Base-by-base conservation (phyloP, 2,329 filamentous ascomycete genomes). In the Annulohypoxylon truncatum region DNA sequence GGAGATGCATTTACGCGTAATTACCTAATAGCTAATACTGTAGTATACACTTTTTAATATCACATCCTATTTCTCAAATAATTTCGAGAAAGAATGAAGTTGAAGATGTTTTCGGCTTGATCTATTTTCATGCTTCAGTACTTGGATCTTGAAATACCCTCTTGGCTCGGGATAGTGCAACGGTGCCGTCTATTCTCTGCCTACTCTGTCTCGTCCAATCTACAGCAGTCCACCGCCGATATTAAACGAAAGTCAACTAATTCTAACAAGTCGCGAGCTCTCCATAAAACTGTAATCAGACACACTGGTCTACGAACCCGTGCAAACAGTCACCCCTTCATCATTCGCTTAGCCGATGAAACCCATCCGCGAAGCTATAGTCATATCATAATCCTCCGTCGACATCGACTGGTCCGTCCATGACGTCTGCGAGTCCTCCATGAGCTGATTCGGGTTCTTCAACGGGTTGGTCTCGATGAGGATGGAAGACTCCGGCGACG, bases 311-410 rank as follows among this genome's bases (percentile, higher is more conserved):
- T 24, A 33, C 52, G 10, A 33, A 24, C 18, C 40, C 5, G 24
- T 7, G 10, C 13, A 54, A 48, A 4, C 8, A 28, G 20, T 24
- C 28, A 46, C 38, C n/a, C 26, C 20, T 12, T 46, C 28, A 31
- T 3, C 35, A 10, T 12, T 18, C 22, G 9, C 12, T 66, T 33
- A 72, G 24, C 61, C 40, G 26, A 62, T 28, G 44, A 59, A 71
- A 18, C 64, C 56, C 61, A 74, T 40, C 33, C 64, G 47, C 31
- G 68, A 69, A 35, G 64, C 66, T 60, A 71, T 62, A 42, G 65
- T 52, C 50, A 62, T 51, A 24, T 72, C 63, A 4, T 54, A 51
- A 35, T 63, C 59, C 13, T 66, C 62, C 61, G 64, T 55, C n/a
- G 60, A 47, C 38, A 67, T 22, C 22, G 67, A 52, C 20, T 54